Conservation (phyloP, 1,139 yeast genomes). For the Chernovozyma sophiae-reginae region DNA sequence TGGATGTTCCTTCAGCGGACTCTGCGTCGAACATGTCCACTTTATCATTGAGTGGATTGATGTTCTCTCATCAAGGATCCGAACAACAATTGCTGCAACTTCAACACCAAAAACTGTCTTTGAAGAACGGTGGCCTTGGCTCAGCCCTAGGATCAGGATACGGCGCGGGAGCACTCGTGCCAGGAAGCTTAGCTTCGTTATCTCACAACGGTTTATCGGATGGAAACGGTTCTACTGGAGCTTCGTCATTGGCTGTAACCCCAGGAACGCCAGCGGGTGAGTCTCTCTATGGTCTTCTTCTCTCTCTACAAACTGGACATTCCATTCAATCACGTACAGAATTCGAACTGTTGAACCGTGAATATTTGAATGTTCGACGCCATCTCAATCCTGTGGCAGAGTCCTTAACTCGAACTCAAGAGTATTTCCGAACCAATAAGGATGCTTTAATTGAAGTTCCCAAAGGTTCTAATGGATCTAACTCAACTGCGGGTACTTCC, state of each 20-base stretch:
- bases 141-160: background rate
- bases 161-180: no score
- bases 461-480: background rate
- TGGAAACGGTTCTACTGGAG: background rate
- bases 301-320: slow-evolving; percentile 31
- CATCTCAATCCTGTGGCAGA: slow-evolving; percentile 67
- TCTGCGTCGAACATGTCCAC: slow-evolving; percentile 37
- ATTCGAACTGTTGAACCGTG: slow-evolving; percentile 71
- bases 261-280: no score
- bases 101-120: background rate
- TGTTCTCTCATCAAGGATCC: slow-evolving; percentile 6
- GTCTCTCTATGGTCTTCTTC: slow-evolving; percentile 25
- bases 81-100: slow-evolving; percentile 1
- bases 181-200: slow-evolving; percentile 1
- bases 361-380: slow-evolving; percentile 65
- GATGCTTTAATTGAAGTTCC: background rate
- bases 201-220: background rate
- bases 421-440: slow-evolving; percentile 5
- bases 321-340: slow-evolving; percentile 68
- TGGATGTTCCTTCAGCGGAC: slow-evolving; percentile 49
- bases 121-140: background rate
- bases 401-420: slow-evolving; percentile 47
- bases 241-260: background rate
- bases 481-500: background rate
- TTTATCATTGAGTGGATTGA: slow-evolving; percentile 35